These are phyloP conservation scores for Entomortierella beljakovae DNA, from an alignment of 192 early-diverging fungal genomes.

Conservation along the genomic window DNA sequence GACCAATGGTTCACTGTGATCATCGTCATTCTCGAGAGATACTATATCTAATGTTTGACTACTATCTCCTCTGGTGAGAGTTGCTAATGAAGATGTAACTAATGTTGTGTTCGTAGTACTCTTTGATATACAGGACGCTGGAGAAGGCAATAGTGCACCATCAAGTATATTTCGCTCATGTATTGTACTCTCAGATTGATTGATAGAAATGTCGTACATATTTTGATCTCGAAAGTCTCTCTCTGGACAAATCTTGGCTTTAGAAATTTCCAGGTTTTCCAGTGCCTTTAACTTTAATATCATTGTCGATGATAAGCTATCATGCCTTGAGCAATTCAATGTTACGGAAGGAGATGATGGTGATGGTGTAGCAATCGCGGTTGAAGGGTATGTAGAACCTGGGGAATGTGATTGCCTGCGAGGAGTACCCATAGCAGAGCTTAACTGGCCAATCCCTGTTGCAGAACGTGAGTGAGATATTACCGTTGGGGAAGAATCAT, in stretches of 20 bases:
- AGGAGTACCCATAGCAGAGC: not conserved
- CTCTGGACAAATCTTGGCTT: not conserved
- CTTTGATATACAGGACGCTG: not conserved
- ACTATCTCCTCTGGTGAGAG: too few species aligned
- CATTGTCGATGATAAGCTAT: not conserved
- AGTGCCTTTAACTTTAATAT: conserved; percentile 2
- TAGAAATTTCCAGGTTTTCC: not conserved
- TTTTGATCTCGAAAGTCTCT: not conserved
- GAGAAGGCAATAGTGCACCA: too few species aligned
- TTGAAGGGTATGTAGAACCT: not conserved
- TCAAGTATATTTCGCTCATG: too few species aligned
- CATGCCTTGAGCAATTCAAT: not conserved
- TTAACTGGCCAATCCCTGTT: not conserved
- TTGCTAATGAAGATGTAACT: too few species aligned
- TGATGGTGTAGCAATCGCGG: not conserved
- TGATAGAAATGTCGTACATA: not conserved
- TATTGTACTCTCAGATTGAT: too few species aligned
- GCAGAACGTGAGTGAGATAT: not conserved
- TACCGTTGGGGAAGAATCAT: not conserved
- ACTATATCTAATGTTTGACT: too few species aligned
- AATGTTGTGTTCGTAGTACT: not conserved
- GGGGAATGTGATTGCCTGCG: not conserved
- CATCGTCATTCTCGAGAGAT: not conserved
- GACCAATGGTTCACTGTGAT: not conserved
- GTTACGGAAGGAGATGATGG: conserved; percentile 4